Percentiles rank a stretch among this genome's conserved stretches.
Conservation (phyloP, 257 asterid genomes). For the Galeopsis tetrahit region DNA sequence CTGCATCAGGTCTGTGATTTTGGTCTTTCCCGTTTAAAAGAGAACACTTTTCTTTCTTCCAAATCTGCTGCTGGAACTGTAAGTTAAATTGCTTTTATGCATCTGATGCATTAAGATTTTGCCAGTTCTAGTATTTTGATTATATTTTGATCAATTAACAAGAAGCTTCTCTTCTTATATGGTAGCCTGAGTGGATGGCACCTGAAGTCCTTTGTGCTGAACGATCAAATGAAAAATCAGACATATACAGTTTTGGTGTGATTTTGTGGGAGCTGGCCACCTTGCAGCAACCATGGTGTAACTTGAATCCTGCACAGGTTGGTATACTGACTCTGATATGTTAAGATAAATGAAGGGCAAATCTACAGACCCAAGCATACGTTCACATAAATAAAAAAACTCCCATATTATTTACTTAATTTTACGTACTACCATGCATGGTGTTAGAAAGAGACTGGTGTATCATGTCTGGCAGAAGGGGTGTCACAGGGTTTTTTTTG, state of each 20-base stretch:
- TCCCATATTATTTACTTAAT: neutral
- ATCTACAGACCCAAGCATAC: neutral
- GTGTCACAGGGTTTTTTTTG: neutral
- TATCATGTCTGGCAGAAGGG: neutral
- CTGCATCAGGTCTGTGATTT: constrained; percentile 87
- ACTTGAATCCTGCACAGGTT: constrained; percentile 89
- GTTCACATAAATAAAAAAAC: neutral
- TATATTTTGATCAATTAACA: neutral
- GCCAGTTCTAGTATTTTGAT: constrained; percentile 20
- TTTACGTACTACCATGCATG: neutral
- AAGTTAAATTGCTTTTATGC: constrained; percentile 43
- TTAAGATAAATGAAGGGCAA: constrained; percentile 1
- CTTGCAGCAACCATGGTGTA: constrained; percentile 88
- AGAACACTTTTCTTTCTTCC: constrained; percentile 89
- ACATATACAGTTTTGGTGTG: constrained; percentile 90
- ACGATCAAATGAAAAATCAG: constrained; percentile 94
- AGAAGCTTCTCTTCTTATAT: constrained; percentile 32
- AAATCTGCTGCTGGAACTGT: constrained; percentile 99
- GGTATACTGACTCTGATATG: constrained; percentile 32
- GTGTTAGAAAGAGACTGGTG: neutral
- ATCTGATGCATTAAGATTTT: constrained; percentile 31
- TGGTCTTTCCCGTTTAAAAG: constrained; percentile 96
- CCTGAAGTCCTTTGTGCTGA: constrained; percentile 96
- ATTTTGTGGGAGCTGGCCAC: constrained; percentile 94
- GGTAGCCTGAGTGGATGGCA: constrained; percentile 99